These are phyloP conservation scores for Helotiales sp. DNA, from an alignment of 2,329 filamentous ascomycete species.

Conservation along the genomic window DNA sequence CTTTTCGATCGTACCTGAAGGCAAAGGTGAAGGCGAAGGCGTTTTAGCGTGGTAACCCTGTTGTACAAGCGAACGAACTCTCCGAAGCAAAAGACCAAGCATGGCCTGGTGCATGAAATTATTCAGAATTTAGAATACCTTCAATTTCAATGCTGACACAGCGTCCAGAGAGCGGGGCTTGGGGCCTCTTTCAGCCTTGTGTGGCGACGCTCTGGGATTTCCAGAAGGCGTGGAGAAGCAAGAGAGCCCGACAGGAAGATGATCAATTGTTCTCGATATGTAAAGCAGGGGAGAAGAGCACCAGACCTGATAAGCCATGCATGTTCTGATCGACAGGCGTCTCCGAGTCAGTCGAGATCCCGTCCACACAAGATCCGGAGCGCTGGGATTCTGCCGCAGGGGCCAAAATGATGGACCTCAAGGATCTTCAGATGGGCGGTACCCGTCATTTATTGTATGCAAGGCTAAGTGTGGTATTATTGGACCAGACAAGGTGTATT, in stretches of 20 bases:
- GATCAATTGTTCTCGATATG: not conserved
- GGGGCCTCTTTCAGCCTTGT: conserved; percentile 17
- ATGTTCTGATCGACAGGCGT: conserved; percentile 10
- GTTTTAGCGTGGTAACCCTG: not conserved
- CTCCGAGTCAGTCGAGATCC: conserved; percentile 8
- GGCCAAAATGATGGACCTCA: not conserved
- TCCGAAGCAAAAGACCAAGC: not conserved
- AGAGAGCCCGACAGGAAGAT: conserved; percentile 9
- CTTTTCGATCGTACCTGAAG: conserved; percentile 4
- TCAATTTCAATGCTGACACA: conserved; percentile 1
- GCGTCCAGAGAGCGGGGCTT: not conserved
- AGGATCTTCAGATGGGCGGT: not conserved
- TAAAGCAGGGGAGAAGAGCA: not conserved
- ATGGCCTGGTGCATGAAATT: not conserved
- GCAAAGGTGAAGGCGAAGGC: no score
- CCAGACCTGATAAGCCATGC: not conserved
- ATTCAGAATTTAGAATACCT: not conserved
- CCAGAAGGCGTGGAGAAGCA: conserved; percentile 4
- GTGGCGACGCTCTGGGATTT: conserved; percentile 4
- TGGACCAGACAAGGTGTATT: conserved; percentile 1
- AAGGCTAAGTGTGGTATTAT: not conserved
- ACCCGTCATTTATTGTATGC: conserved; percentile 2
- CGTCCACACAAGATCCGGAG: conserved; percentile 4
- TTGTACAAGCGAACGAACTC: not conserved
- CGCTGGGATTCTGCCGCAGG: conserved; percentile 15